Conservation (phyloP, 768 basidiomycete genomes). For the Pleurotus tuber-regium region DNA sequence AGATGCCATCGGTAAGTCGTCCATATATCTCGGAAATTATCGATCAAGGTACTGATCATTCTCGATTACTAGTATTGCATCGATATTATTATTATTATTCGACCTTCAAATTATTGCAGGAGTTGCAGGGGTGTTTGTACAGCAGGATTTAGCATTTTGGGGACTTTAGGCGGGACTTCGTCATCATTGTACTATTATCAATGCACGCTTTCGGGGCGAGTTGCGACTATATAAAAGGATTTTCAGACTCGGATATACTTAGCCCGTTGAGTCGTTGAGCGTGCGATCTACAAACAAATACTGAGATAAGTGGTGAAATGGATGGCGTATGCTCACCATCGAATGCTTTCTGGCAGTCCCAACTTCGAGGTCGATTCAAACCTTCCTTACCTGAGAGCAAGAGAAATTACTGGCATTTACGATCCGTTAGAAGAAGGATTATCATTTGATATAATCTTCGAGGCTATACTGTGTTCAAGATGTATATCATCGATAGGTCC, state of each 20-base stretch:
- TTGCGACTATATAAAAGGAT: too few relatives aligned
- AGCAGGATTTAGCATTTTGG: not conserved
- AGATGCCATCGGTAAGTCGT: conserved; percentile 3
- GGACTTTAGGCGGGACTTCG: not conserved
- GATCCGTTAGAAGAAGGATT: not conserved
- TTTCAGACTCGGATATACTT: too few relatives aligned
- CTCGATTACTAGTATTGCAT: conserved; percentile 2
- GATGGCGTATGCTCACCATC: too few relatives aligned
- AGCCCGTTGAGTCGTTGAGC: too few relatives aligned
- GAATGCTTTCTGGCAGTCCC: too few relatives aligned
- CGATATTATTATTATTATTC: conserved; percentile 11
- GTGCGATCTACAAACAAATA: too few relatives aligned
- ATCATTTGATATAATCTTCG: too few relatives aligned
- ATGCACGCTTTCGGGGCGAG: too few relatives aligned
- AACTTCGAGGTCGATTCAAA: not conserved
- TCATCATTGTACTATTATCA: not conserved
- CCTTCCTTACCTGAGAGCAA: not conserved
- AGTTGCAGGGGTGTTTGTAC: conserved; percentile 9
- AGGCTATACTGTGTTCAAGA: too few relatives aligned
- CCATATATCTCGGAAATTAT: too few relatives aligned
- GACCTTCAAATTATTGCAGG: conserved; percentile 5
- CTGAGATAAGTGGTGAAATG: too few relatives aligned
- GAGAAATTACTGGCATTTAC: not conserved
- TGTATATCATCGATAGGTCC: not conserved
- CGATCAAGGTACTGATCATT: not conserved